These are phyloP conservation scores for Ophiostoma tasmaniense DNA, from an alignment of 2,329 filamentous ascomycete genomes.

Conservation along the genomic window DNA sequence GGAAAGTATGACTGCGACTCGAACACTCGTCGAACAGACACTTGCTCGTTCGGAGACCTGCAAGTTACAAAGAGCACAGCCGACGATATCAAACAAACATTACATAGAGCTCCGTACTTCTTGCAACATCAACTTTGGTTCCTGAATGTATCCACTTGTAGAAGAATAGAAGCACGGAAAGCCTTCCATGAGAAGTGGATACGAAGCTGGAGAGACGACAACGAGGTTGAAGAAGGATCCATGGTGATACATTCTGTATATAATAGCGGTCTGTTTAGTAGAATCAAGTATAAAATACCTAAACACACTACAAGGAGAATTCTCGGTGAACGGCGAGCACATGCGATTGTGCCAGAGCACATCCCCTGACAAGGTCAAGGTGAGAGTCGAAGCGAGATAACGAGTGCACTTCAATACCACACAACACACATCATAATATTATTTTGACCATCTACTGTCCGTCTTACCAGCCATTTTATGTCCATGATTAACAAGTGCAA, in stretches of 20 bases:
- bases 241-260: not conserved
- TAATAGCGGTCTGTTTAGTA: not conserved
- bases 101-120: not conserved
- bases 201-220: not conserved
- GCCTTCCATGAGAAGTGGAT: constrained; percentile 6
- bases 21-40: no score
- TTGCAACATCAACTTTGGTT: not conserved
- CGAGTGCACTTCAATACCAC: not conserved
- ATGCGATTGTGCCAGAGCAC: not conserved
- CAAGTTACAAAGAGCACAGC: no score
- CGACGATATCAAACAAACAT: not conserved
- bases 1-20: no score
- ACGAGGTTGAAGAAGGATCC: not conserved
- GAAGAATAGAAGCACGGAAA: not conserved
- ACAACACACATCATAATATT: not conserved
- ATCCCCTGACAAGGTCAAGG: not conserved
- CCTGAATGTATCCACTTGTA: constrained; percentile 3
- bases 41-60: no score
- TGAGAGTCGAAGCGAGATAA: not conserved
- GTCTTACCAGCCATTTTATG: not conserved
- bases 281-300: not conserved
- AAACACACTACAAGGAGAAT: not conserved
- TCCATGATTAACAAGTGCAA: not conserved
- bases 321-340: not conserved
- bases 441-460: no score